A percentile compares a stretch with the other conserved stretches of the same genome.
Conservation (phyloP, 75 land plant species). For the Ceratopteris richardii region DNA sequence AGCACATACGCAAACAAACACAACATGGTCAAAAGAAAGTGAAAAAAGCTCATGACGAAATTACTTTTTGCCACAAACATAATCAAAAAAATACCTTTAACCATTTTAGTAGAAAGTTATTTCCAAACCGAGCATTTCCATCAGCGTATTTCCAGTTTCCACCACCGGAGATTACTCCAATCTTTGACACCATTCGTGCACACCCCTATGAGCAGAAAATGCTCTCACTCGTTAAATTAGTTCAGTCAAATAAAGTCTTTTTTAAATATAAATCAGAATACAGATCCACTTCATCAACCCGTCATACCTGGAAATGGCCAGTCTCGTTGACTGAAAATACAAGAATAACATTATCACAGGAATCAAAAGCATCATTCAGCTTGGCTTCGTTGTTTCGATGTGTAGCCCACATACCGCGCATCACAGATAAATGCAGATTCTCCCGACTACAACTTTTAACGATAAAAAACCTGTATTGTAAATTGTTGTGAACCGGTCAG, state of each 20-base stretch:
- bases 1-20: too few species aligned
- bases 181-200: constrained; percentile 96
- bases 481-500: too few species aligned
- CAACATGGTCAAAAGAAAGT: too few species aligned
- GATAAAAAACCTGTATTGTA: constrained; percentile 94
- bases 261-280: too few species aligned
- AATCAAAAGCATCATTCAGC: constrained; percentile 95
- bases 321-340: constrained; percentile 92
- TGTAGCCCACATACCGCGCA: constrained; percentile 96
- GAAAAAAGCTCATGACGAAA: too few species aligned
- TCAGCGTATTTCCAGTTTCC: constrained; percentile 98
- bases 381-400: constrained; percentile 97
- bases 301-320: constrained; percentile 85
- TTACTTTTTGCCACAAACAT: too few species aligned
- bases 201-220: constrained; percentile 71
- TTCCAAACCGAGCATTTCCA: constrained; percentile 93
- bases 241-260: too few species aligned
- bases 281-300: too few species aligned
- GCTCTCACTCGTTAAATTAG: too few species aligned
- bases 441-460: constrained; percentile 97
- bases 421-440: constrained; percentile 91
- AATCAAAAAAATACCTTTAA: constrained; percentile 54
- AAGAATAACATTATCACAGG: constrained; percentile 88
- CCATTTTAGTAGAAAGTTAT: constrained; percentile 91
- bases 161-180: constrained; percentile 77